Percentiles rank a stretch among this genome's conserved stretches.
Evolutionary conservation across 208 protist genomes (phyloP).

Genomic region (Trichomonas vaginalis): DNA sequence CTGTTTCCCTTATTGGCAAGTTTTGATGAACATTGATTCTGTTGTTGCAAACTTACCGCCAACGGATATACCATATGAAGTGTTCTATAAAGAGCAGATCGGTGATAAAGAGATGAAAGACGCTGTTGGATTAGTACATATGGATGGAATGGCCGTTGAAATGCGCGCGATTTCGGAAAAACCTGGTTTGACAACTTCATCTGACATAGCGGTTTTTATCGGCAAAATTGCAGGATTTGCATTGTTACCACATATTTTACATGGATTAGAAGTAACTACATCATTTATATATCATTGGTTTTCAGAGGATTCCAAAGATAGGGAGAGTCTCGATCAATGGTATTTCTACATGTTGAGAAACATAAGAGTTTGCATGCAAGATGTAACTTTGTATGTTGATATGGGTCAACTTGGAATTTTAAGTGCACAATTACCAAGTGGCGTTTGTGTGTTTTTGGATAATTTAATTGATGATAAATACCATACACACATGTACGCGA

Average conservation of each 20-base stretch:
- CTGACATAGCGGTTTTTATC: not conserved
- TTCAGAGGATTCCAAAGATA: not conserved
- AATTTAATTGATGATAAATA: not conserved
- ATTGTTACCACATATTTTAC: not conserved
- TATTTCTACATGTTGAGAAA: not conserved
- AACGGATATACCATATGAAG: not conserved
- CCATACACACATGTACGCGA: not conserved
- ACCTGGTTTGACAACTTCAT: not conserved
- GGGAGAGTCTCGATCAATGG: not conserved
- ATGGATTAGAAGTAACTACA: not conserved
- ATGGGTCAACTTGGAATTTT: not conserved
- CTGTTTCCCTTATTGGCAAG: not conserved
- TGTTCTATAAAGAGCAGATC: not conserved
- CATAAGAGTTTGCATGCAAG: not conserved
- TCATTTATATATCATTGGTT: not conserved
- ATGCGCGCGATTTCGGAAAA: not conserved
- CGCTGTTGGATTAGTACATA: not conserved
- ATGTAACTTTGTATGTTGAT: not conserved
- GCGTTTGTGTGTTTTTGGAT: not conserved
- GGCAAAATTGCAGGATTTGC: not conserved
- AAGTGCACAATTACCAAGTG: not conserved
- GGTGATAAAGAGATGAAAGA: not conserved
- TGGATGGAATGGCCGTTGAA: not conserved
- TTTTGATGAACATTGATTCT: not conserved
- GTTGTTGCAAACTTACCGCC: not conserved